Conservation (phyloP, 2,329 filamentous ascomycete species). For the Ceratocystis smalleyi region DNA sequence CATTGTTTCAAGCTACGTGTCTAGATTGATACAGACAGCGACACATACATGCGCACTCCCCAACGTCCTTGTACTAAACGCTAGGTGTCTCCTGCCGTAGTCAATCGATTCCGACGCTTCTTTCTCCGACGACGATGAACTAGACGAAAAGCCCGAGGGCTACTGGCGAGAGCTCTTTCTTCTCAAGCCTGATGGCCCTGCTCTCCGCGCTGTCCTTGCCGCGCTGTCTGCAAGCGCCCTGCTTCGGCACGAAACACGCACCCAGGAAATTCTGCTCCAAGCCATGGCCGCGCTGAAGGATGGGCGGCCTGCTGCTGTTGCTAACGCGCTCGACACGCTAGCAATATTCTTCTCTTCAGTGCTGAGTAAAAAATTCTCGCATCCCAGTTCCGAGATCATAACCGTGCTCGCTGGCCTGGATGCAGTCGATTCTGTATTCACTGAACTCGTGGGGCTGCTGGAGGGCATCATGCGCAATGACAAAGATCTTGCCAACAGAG, state of each 20-base stretch:
- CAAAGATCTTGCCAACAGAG: slow-evolving; percentile 22
- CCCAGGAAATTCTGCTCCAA: slow-evolving; percentile 60
- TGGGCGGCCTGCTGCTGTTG: background rate
- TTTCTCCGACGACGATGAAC: slow-evolving; percentile 40
- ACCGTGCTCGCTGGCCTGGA: slow-evolving; percentile 73
- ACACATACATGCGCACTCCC: too few relatives aligned
- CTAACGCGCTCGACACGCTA: slow-evolving; percentile 42
- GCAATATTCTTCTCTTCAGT: slow-evolving; percentile 73
- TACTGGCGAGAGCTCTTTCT: slow-evolving; percentile 97
- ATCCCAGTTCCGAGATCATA: slow-evolving; percentile 90
- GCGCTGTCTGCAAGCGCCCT: slow-evolving; percentile 59
- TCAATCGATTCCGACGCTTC: background rate
- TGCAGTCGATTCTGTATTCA: slow-evolving; percentile 71
- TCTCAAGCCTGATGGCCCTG: slow-evolving; percentile 58
- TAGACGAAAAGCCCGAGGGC: slow-evolving; percentile 60
- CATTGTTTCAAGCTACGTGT: background rate
- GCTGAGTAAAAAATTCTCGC: slow-evolving; percentile 79
- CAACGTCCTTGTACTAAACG: too few relatives aligned
- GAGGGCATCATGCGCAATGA: slow-evolving; percentile 73
- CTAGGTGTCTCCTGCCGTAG: background rate
- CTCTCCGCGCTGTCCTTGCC: slow-evolving; percentile 53
- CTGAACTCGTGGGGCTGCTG: slow-evolving; percentile 70
- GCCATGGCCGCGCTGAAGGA: slow-evolving; percentile 36
- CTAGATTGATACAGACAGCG: too few relatives aligned
- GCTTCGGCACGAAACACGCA: slow-evolving; percentile 60